Conservation (phyloP, 1,139 yeast genomes). For the Yamadazyma diospyri region DNA sequence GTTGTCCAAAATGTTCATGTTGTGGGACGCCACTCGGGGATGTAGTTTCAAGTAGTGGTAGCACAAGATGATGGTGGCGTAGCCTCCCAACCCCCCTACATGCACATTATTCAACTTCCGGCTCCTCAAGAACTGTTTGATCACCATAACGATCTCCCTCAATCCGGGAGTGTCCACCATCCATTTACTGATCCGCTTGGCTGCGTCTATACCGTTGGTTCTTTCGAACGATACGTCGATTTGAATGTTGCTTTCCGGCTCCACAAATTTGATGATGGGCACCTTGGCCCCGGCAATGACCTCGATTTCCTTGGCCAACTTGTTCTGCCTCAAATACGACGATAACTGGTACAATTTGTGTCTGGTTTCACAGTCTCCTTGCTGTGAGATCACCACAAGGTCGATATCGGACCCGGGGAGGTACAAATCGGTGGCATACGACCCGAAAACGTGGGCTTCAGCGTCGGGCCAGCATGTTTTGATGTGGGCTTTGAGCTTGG, state of each 20-base stretch:
- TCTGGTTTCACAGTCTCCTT: conserved; percentile 65
- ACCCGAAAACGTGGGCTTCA: conserved; percentile 86
- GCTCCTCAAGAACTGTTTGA: conserved; percentile 82
- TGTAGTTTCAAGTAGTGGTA: conserved; percentile 79
- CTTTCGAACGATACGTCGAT: conserved; percentile 92
- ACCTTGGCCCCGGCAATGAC: conserved; percentile 92
- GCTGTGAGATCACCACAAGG: conserved; percentile 74
- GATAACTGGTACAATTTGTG: conserved; percentile 72
- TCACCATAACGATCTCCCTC: conserved; percentile 76
- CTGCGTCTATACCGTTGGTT: conserved; percentile 82
- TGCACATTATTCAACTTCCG: conserved; percentile 87
- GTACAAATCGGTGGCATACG: conserved; percentile 91
- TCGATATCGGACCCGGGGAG: conserved; percentile 97
- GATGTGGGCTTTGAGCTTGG: conserved; percentile 56
- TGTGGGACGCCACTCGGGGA: conserved; percentile 68
- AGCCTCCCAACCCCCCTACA: conserved; percentile 95
- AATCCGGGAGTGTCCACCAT: conserved; percentile 70
- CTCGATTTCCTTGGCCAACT: conserved; percentile 70
- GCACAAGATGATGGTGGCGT: conserved; percentile 83
- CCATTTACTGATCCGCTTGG: conserved; percentile 77
- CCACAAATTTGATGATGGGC: conserved; percentile 92
- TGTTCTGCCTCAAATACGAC: conserved; percentile 58
- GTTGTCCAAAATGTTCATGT: conserved; percentile 68
- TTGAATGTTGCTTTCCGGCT: conserved; percentile 65
- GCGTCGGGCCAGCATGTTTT: conserved; percentile 73